Evolutionary conservation across 176 grass and related monocot species (phyloP), one percentile per base, ranked within the genome.

Genomic region (Oryza brachyantha): DNA sequence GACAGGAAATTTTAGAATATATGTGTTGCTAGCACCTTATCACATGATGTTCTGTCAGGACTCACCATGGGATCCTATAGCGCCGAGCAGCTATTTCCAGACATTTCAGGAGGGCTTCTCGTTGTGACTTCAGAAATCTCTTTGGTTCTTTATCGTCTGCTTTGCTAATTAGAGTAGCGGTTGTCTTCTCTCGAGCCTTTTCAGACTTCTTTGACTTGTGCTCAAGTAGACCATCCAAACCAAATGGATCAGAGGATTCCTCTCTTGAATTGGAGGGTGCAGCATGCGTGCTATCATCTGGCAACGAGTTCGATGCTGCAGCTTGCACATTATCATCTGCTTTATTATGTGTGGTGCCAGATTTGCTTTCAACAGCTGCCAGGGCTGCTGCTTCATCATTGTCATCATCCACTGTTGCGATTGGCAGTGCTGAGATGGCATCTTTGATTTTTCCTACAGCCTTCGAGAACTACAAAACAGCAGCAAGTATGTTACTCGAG

Each of bases 391-490:
- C 83, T 81, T 99, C 96, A 75, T 93, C 81, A 14, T 81, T 87
- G 39, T 93, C 92, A 81, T 99, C 96, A 64, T 95, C 92, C 31
- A 6, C 26, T 21, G 96, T 91, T 24, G 86, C 88, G 0, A 66
- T 39, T 31, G 92, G 90, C 28, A 99, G 87, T 5, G 69, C 85
- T 68, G 83, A 93, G 66, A 91, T 93, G 60, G 80, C 77, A 71
- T 95, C 88, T 91, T 95, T 95, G 39, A 99, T 89, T 84, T 93
- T 99, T 67, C 90, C 84, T 42, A 91, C 92, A 76, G 86, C 84
- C 78, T 98, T 98, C 43, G 86, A 93, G 65, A 88, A 95, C 96
- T 99, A 62, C 42, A 84, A 68, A 83, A 74, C 58, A 40, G 54
- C 43, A 76, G 0, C 12, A 9, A 82, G 14, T 17, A 35, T 0